phyloP scores from a whole-genome alignment of 2,329 filamentous ascomycete genomes.

The Colletotrichum sp. region DNA sequence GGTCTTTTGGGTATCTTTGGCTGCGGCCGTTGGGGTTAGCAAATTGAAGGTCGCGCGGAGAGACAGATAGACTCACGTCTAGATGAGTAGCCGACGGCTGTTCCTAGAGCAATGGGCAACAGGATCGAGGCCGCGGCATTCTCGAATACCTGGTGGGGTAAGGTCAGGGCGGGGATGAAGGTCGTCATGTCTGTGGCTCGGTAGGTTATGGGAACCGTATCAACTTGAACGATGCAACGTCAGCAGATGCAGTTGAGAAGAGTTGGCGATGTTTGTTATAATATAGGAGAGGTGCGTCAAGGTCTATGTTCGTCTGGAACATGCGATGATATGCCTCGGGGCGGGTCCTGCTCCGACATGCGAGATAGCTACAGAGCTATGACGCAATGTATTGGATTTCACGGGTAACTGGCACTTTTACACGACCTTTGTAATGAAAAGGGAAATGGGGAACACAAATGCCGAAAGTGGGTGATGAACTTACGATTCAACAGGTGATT shows the following conservation, averaged over 20 bases:
- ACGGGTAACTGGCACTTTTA: neutral
- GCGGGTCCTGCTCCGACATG: slow-evolving; percentile 17
- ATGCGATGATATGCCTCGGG: slow-evolving; percentile 14
- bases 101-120: slow-evolving; percentile 75
- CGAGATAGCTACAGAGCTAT: slow-evolving; percentile 15
- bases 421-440: neutral
- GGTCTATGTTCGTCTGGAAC: neutral
- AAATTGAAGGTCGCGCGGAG: neutral
- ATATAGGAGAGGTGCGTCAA: neutral
- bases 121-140: slow-evolving; percentile 76
- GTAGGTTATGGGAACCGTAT: neutral
- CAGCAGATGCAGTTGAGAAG: neutral
- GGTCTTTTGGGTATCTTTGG: slow-evolving; percentile 61
- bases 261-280: neutral
- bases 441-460: neutral
- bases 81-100: slow-evolving; percentile 73
- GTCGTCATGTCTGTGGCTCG: slow-evolving; percentile 68
- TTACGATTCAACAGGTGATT: neutral
- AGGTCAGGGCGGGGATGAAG: slow-evolving; percentile 77
- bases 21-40: slow-evolving; percentile 34
- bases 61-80: slow-evolving; percentile 57
- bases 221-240: neutral
- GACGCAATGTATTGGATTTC: slow-evolving; percentile 11
- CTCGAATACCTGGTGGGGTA: slow-evolving; percentile 74
- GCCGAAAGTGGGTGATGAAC: neutral